Evolutionary conservation across 768 basidiomycete species (phyloP), one percentile per base, ranked within the genome.

Genomic region (Xerocomellus amylosporus): DNA sequence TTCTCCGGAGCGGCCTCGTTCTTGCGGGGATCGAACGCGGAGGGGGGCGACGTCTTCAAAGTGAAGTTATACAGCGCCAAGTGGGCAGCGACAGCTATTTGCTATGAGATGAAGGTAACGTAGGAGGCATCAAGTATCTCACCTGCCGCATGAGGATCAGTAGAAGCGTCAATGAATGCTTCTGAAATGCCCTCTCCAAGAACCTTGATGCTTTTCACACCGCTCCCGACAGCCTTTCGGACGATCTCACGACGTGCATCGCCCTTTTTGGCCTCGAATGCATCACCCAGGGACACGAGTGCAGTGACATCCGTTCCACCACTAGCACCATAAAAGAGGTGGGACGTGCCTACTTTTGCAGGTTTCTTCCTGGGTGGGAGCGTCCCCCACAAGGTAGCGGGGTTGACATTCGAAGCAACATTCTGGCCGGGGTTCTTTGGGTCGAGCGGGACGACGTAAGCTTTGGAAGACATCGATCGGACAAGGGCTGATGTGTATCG

Each of bases 131-230:
- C 26, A 26, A 40, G 24, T 3, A 49, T 43, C 47, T 51, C 58
- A 88, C 90, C 88, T 56, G 90, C 84, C 55, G 89, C 90, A 57
- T 93, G 90, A 20, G 88, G 79, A 69, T 92, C 88, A 1, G 67
- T 56, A 8, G 81, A 79, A 24, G 79, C 82, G 66, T 92, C 89
- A 48, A 93, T 72, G 22, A 74, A 54, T 39, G 88, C 81, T 46
- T 82, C 80, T 24, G 81, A 82, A 51, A 88, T 70, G 45, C 83
- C 83, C 17, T 89, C 83, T 14, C 74, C 79, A 5, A 84, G 72
- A 14, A 67, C 75, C 60, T 79, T 86, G 59, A 90, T 70, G 42
- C 82, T 79, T 71, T 88, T 89, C 40, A 92, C 82, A 7, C 84
- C 88, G 46, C 77, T 81, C 10, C 86, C 91, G 14, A 92, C 79